phyloP scores from a whole-genome alignment of 495 filamentous ascomycete genomes.

The Aspergillus heteromorphus region DNA sequence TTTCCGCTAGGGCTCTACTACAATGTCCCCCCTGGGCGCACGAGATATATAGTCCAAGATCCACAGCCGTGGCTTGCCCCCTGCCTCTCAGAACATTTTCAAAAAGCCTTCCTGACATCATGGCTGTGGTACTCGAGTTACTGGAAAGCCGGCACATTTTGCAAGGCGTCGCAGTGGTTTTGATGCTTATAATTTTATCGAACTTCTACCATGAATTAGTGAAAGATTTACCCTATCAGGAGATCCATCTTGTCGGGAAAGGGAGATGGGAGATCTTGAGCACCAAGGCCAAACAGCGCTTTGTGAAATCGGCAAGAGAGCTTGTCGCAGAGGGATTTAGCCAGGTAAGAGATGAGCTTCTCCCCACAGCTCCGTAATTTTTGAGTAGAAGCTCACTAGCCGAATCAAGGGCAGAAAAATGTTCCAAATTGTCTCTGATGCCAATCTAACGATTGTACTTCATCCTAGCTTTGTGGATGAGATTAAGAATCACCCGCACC shows the following conservation, averaged over 20 bases:
- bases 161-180: slow-evolving; percentile 15
- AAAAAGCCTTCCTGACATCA: not conserved
- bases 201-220: slow-evolving; percentile 24
- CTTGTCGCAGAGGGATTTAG: slow-evolving; percentile 27
- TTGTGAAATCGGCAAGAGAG: slow-evolving; percentile 18
- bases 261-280: slow-evolving; percentile 27
- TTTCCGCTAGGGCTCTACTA: not conserved
- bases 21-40: not conserved
- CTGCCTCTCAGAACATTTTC: not conserved
- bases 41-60: not conserved
- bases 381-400: too few relatives aligned
- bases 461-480: slow-evolving; percentile 47
- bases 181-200: slow-evolving; percentile 19
- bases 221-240: slow-evolving; percentile 25
- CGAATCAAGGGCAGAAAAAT: slow-evolving; percentile 27
- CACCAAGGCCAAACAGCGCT: slow-evolving; percentile 24
- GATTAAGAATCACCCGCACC: slow-evolving; percentile 37
- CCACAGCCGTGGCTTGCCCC: not conserved
- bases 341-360: too few relatives aligned
- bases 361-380: too few relatives aligned
- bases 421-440: slow-evolving; percentile 36
- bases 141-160: slow-evolving; percentile 21
- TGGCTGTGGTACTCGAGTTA: slow-evolving; percentile 23
- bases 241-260: slow-evolving; percentile 28
- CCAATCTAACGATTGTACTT: slow-evolving; percentile 35